Evolutionary conservation across 495 filamentous ascomycete genomes (phyloP), one percentile per base, ranked within the genome.

Genomic region (Penicillium pancosmium): DNA sequence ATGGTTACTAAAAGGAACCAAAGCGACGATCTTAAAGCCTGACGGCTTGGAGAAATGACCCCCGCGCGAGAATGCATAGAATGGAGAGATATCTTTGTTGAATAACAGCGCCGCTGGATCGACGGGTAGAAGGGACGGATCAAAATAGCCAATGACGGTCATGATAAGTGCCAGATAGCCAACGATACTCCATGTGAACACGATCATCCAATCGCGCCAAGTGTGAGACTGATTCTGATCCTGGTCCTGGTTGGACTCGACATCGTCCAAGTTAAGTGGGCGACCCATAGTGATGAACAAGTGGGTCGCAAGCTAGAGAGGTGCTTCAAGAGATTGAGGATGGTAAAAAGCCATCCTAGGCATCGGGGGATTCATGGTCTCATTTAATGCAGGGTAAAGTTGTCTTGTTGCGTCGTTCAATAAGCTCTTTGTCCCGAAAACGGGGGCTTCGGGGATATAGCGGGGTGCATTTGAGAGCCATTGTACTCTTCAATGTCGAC

Each of bases 1-100:
- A 61, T 70, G 69, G 46, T 76, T 61, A 50, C 72, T 75, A 61
- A 81, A 82, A 33, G 81, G 81, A 21, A 85, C 75, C 46, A 84
- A 57, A 16, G 74, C 82, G 49, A 82, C 70, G 41, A 84, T 69
- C 31, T 75, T 74, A 23, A 83, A 64, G 4, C 67, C 73, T 10
- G 60, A 52, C 3, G 80, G 79, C 56, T 82, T 83, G 33, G 70
- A 58, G 54, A 73, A 77, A 54, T 66, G 60, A 4, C 58, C 66
- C 9, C 62, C 63, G 3, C 60, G 64, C 31, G 72, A 74, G 47
- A 69, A 74, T 11, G 72, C 72, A 54, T 62, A 69, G 52, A 72
- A 73, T 5, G 71, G 72, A 12, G 67, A 65, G 1, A 63, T 55
- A 9, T 63, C 44, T 35, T 62, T 68, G 18, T 62, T 68, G 56